These are phyloP conservation scores for Rhizopus stolonifer DNA, from an alignment of 371 early-diverging fungal species.

Conservation along the genomic window DNA sequence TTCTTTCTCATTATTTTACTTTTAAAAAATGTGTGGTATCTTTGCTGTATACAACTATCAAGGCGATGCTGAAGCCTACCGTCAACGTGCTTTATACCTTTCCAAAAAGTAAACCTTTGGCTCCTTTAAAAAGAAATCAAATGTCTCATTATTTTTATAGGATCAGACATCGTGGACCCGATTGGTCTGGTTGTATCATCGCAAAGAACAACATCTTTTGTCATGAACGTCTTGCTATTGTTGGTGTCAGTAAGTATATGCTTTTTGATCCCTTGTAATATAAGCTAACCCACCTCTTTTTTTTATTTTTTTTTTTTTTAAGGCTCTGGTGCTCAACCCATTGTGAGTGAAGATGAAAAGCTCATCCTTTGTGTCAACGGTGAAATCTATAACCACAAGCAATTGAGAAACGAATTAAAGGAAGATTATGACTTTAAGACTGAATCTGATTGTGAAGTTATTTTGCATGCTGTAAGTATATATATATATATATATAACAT, in stretches of 20 bases:
- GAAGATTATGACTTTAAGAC: constrained; percentile 78
- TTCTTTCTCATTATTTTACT: background rate
- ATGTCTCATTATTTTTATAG: constrained; percentile 12
- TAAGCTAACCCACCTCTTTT: too few species aligned
- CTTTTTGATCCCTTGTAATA: too few species aligned
- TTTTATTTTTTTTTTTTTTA: background rate
- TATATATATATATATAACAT: too few species aligned
- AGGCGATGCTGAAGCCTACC: constrained; percentile 73
- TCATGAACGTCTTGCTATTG: constrained; percentile 97
- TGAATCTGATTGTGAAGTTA: constrained; percentile 95
- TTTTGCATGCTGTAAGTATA: constrained; percentile 81
- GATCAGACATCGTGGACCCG: constrained; percentile 95
- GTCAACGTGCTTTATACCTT: constrained; percentile 80
- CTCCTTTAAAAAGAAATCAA: background rate
- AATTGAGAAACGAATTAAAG: constrained; percentile 76
- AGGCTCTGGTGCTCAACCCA: constrained; percentile 94
- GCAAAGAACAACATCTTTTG: constrained; percentile 82
- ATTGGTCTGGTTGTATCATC: constrained; percentile 90
- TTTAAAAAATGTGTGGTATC: constrained; percentile 88
- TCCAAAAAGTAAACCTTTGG: constrained; percentile 79
- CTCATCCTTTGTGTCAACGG: constrained; percentile 91
- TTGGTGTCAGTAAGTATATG: constrained; percentile 82
- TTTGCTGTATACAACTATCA: constrained; percentile 89
- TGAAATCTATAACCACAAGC: constrained; percentile 97
- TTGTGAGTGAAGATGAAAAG: constrained; percentile 84